Evolutionary conservation across 805 yeast species (phyloP).

Genomic region (Sungouiozyma ichnusensis): DNA sequence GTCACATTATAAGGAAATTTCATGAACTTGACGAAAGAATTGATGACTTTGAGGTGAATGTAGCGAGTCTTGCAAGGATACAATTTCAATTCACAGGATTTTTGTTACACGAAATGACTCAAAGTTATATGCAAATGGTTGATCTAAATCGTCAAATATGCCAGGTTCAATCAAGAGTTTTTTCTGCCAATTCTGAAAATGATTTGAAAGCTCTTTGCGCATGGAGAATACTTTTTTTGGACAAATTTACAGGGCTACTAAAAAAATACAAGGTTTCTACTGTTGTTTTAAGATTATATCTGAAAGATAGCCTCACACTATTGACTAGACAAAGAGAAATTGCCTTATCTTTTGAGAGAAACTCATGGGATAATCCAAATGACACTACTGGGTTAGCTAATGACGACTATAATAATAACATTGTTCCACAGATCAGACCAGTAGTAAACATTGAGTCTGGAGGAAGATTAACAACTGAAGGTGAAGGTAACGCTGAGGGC

Average conservation of each 20-base stretch:
- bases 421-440: neutral
- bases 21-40: constrained; percentile 26
- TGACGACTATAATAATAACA: neutral
- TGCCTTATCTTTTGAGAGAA: constrained; percentile 21
- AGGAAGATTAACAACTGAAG: neutral
- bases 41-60: constrained; percentile 29
- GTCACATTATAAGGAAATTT: constrained; percentile 24
- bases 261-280: constrained; percentile 25
- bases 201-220: constrained; percentile 21
- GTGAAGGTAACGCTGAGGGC: neutral
- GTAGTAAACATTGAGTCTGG: neutral
- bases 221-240: constrained; percentile 23
- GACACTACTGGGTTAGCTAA: constrained; percentile 3
- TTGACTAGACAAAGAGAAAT: constrained; percentile 28
- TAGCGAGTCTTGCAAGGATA: constrained; percentile 28
- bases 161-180: constrained; percentile 19
- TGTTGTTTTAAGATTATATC: constrained; percentile 23
- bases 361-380: constrained; percentile 8
- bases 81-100: constrained; percentile 30
- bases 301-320: constrained; percentile 26
- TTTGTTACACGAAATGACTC: constrained; percentile 27
- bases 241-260: constrained; percentile 18
- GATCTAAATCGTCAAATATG: constrained; percentile 24
- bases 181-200: constrained; percentile 10
- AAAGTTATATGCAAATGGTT: constrained; percentile 23